Base-by-base conservation (phyloP, 2,329 filamentous ascomycete species). In the Epichloe glyceriae region DNA sequence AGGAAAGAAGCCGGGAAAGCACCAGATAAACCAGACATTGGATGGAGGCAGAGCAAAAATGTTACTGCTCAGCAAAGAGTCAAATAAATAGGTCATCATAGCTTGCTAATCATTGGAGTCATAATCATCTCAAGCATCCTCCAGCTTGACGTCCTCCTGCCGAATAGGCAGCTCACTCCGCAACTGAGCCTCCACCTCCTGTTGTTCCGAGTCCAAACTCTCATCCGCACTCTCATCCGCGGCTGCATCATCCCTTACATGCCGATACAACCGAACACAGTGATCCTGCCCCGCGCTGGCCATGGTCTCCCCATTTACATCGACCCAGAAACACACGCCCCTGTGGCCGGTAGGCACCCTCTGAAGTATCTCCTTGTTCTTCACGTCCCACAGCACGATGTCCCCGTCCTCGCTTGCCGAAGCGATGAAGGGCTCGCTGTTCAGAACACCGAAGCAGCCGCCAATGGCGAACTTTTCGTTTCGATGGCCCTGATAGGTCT, bases 401-500 rank as follows among this genome's bases (percentile, higher is more conserved):
- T 81, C 79, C 15, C 90, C 88, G 60, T 96, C 88, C 64, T 97
- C 91, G 64, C 88, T 94, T 0, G 90, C 88, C 35, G 85, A 86
- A 0, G 83, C 86, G 15, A 90, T 79, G 60, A 95, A 95, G 0
- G 73, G 62, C 22, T 63, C 60, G 3, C 60, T 64, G 12, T 60
- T 68, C 42, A 68, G 60, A 49, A 79, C 75, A 12, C 88, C 90
- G 62, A 97, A 96, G 40, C 84, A 84, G 4, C 89, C 88, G 3
- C 80, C 80, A n/a, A 97, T 75, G 56, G 88, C 91, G 67, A 86
- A 97, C 54, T 83, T 83, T 50, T 80, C 75, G 65, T 98, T 98
- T 50, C 73, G 70, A 62, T 97, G 93, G 0, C 93, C 93, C 64
- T 96, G 89, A 67, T 97, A 98, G 14, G 93, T 98, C 74, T 98